Evolutionary conservation across 345 rosid genomes (phyloP), one percentile per base, ranked within the genome.

Genomic region (Gossypium australe): DNA sequence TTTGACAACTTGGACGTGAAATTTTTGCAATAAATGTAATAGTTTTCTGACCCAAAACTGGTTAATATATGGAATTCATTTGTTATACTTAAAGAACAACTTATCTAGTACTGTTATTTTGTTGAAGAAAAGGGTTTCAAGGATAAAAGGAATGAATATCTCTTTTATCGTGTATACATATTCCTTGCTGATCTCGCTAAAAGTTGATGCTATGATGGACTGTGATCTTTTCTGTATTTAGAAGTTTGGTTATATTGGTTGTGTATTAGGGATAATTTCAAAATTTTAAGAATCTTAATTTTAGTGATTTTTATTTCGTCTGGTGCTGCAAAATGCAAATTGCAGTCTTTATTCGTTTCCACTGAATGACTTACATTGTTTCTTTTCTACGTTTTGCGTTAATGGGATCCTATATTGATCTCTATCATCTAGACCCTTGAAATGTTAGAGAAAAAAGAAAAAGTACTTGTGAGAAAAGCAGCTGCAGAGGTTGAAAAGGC

Each of bases 391-490:
- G 8, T 56, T 48, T 41, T 18, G 25, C 6, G 62, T 60, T 38
- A 52, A 52, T 41, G 4, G 57, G 16, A 56, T 18, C 5, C 3
- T 27, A 47, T 70, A 43, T 70, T 57, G 1, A 38, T 60, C 12
- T 79, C 29, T 29, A 60, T 55, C 59, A 16, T 11, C 34, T 75
- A 92, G 98, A 94, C 97, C 4, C 94, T 92, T 71, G 93, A 87
- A 83, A 92, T 90, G 98, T 78, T 92, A n/a, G 97, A 94, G 97
- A 90, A 94, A 70, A 92, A 87, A 83, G 97, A 90, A 86, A 89
- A 90, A 52, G 88, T 92, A 9, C 92, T 94, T 0, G 17, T 74
- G 13, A 89, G 87, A 82, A 94, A 94, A 76, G 93, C 89, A 63
- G 79, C 84, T 49, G 76, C 71, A 9, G 97, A 94, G 86, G 90